Conservation (phyloP, 1,139 yeast genomes). For the Debaryomyces psychrophilus region DNA sequence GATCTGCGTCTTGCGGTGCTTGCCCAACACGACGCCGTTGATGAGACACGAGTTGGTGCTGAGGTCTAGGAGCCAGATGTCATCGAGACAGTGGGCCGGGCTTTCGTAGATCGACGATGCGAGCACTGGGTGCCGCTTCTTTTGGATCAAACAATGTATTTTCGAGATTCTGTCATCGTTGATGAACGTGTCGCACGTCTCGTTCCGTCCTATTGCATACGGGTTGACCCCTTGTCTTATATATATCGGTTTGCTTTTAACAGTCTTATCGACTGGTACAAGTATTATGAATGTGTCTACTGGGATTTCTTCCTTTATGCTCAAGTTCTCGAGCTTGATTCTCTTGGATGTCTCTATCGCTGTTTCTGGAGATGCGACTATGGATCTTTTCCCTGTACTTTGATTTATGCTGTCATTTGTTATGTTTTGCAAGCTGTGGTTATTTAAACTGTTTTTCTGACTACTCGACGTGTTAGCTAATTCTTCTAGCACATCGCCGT, state of each 20-base stretch:
- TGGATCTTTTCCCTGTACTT: conserved; percentile 1
- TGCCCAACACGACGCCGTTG: conserved; percentile 61
- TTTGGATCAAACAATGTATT: conserved; percentile 72
- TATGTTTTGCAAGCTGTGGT: not conserved
- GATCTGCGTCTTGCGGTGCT: conserved; percentile 62
- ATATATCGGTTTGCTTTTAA: conserved; percentile 46
- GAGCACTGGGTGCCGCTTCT: conserved; percentile 60
- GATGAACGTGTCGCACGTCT: conserved; percentile 59
- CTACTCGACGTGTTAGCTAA: not conserved
- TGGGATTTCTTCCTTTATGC: conserved; percentile 18
- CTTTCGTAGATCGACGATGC: conserved; percentile 58
- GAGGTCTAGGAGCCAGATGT: conserved; percentile 79
- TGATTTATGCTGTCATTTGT: conserved; percentile 3
- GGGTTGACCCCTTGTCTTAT: conserved; percentile 66
- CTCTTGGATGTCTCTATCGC: conserved; percentile 1
- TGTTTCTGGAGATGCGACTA: not conserved
- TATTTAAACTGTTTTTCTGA: not conserved
- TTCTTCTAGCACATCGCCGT: conserved; percentile 1
- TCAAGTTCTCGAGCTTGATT: conserved; percentile 2
- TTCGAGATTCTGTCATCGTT: conserved; percentile 80
- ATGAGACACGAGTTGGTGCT: conserved; percentile 81
- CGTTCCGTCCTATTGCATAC: conserved; percentile 66
- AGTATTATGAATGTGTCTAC: conserved; percentile 34
- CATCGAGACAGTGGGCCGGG: conserved; percentile 69
- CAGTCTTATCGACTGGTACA: conserved; percentile 34